Evolutionary conservation across 148 eudicot genomes (phyloP).

Genomic region (Heliosperma pusillum): DNA sequence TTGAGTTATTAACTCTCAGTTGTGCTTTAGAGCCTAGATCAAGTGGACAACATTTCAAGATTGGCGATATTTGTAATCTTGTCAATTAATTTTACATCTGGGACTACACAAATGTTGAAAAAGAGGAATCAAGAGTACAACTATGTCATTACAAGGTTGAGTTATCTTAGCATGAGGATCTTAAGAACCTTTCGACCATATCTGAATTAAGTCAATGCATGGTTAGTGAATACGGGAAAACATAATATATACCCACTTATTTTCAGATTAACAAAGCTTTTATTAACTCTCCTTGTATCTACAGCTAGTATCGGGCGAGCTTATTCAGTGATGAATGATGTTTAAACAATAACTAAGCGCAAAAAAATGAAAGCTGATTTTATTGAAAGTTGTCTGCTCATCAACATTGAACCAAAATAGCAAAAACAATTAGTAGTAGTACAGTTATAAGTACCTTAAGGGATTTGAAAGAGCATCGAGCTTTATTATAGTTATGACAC

Average conservation of each 20-base stretch:
- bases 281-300: background rate
- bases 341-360: background rate
- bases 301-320: background rate
- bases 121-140: too few relatives aligned
- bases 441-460: too few relatives aligned
- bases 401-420: too few relatives aligned
- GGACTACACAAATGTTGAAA: too few relatives aligned
- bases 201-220: conserved; percentile 12
- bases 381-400: too few relatives aligned
- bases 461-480: too few relatives aligned
- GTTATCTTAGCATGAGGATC: background rate
- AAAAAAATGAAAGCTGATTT: too few relatives aligned
- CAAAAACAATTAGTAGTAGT: too few relatives aligned
- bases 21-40: conserved; percentile 22
- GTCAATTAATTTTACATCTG: too few relatives aligned
- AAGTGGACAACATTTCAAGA: too few relatives aligned
- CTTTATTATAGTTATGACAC: too few relatives aligned
- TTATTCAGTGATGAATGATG: background rate
- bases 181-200: conserved; percentile 8
- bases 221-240: conserved; percentile 7
- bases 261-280: background rate
- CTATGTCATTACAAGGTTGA: conserved; percentile 10
- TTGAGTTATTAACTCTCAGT: conserved; percentile 14
- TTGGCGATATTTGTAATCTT: too few relatives aligned
- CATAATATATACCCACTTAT: background rate